Percentiles rank a stretch among this genome's conserved stretches.
These are phyloP conservation scores for Leccinum rimulosum DNA, from an alignment of 768 basidiomycete genomes.

Conservation along the genomic window DNA sequence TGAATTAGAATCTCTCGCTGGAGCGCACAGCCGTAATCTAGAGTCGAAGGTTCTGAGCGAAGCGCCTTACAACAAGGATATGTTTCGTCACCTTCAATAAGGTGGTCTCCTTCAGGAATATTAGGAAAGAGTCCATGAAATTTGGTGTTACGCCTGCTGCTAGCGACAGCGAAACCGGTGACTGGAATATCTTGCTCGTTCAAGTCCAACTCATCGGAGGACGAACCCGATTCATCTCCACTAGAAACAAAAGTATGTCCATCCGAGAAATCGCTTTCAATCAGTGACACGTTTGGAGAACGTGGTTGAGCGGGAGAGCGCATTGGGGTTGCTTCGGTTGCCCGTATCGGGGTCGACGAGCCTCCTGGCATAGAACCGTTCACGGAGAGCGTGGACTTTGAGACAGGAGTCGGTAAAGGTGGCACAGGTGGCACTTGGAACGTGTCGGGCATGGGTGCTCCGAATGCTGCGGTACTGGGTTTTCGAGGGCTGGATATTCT, in stretches of 20 bases:
- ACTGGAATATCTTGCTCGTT: no score
- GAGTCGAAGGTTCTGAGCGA: constrained; percentile 2
- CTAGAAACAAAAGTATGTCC: no score
- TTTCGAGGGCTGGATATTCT: constrained; percentile 26
- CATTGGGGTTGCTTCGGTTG: no score
- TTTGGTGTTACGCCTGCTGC: constrained; percentile 85
- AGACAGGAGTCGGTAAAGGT: constrained; percentile 11
- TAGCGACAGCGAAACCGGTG: no score
- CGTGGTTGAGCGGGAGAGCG: no score
- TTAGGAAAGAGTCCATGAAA: constrained; percentile 91
- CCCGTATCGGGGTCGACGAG: neutral
- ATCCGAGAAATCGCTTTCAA: no score
- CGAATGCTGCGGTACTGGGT: constrained; percentile 60
- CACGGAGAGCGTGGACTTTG: constrained; percentile 18
- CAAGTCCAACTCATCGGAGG: no score
- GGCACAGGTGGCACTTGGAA: constrained; percentile 43
- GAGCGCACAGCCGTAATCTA: constrained; percentile 97
- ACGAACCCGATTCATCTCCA: no score
- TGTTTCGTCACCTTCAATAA: constrained; percentile 81
- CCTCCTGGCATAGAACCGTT: constrained; percentile 15
- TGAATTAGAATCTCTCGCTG: constrained; percentile 97
- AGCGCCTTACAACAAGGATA: neutral
- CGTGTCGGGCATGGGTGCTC: constrained; percentile 63
- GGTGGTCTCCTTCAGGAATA: constrained; percentile 93
- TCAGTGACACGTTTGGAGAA: no score